Percentiles rank a stretch among this genome's conserved stretches.
These are phyloP conservation scores for Elaeagnus macrophylla DNA, from an alignment of 306 rosid genomes.

Conservation along the genomic window DNA sequence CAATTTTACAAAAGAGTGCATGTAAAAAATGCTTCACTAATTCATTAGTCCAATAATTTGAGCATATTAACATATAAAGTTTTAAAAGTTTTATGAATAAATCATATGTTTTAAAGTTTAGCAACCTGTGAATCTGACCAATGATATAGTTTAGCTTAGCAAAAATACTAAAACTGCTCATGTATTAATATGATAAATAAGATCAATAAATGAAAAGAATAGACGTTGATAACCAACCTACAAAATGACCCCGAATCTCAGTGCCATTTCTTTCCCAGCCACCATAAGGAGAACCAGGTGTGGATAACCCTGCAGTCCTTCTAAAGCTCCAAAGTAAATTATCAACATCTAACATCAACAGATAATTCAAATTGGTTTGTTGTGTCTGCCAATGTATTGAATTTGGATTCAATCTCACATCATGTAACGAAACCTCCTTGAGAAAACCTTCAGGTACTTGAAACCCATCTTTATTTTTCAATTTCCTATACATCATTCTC, in stretches of 20 bases:
- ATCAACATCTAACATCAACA: conserved; percentile 69
- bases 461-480: conserved; percentile 31
- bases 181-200: background rate
- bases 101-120: no score
- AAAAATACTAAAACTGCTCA: background rate
- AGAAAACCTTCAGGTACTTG: conserved; percentile 38
- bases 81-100: no score
- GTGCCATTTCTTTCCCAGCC: conserved; percentile 50
- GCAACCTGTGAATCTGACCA: no score
- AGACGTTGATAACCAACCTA: conserved; percentile 38
- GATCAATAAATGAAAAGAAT: conserved; percentile 1
- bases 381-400: conserved; percentile 53
- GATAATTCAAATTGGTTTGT: conserved; percentile 65
- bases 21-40: no score
- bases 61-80: no score
- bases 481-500: conserved; percentile 47
- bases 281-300: conserved; percentile 51
- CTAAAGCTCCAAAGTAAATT: conserved; percentile 74
- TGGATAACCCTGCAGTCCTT: conserved; percentile 59
- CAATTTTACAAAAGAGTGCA: no score
- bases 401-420: conserved; percentile 49
- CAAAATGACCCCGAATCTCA: conserved; percentile 92
- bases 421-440: conserved; percentile 53
- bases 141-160: no score
- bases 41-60: no score